These are phyloP conservation scores for Eutypella sp. DNA, from an alignment of 2,329 filamentous ascomycete species.

Conservation along the genomic window DNA sequence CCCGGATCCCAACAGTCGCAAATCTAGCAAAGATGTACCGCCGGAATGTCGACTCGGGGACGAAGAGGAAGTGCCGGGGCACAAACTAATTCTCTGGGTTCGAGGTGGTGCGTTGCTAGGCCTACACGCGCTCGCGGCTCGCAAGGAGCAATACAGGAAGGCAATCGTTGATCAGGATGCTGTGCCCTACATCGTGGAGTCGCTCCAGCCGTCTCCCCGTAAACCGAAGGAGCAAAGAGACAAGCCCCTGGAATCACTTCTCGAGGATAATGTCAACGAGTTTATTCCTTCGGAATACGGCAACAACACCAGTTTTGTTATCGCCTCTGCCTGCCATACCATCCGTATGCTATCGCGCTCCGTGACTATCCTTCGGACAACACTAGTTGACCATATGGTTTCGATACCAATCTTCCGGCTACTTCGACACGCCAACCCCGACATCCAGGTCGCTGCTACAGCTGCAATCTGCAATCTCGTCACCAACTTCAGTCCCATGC, in stretches of 20 bases:
- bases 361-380: slow-evolving; percentile 77
- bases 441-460: slow-evolving; percentile 82
- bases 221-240: slow-evolving; percentile 44
- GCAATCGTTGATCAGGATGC: slow-evolving; percentile 77
- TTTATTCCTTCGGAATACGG: slow-evolving; percentile 51
- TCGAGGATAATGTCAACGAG: slow-evolving; percentile 25
- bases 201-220: slow-evolving; percentile 55
- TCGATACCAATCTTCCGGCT: slow-evolving; percentile 72
- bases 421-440: slow-evolving; percentile 66
- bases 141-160: slow-evolving; percentile 81
- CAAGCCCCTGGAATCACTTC: slow-evolving; percentile 23
- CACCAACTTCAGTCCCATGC: slow-evolving; percentile 85
- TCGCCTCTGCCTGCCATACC: slow-evolving; percentile 80
- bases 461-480: slow-evolving; percentile 81
- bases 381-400: slow-evolving; percentile 79
- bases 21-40: slow-evolving; percentile 28
- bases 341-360: slow-evolving; percentile 79
- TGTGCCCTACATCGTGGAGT: slow-evolving; percentile 77
- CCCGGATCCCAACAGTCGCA: slow-evolving; percentile 20
- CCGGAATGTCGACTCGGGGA: slow-evolving; percentile 51
- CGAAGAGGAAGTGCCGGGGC: slow-evolving; percentile 54
- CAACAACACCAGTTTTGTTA: slow-evolving; percentile 67
- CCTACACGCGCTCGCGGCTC: slow-evolving; percentile 73
- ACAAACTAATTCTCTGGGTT: slow-evolving; percentile 66
- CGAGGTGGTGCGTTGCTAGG: slow-evolving; percentile 74